Percentiles rank a stretch among this genome's conserved stretches.
phyloP scores from a whole-genome alignment of 495 filamentous ascomycete genomes.

The Mycothermus thermophilus region DNA sequence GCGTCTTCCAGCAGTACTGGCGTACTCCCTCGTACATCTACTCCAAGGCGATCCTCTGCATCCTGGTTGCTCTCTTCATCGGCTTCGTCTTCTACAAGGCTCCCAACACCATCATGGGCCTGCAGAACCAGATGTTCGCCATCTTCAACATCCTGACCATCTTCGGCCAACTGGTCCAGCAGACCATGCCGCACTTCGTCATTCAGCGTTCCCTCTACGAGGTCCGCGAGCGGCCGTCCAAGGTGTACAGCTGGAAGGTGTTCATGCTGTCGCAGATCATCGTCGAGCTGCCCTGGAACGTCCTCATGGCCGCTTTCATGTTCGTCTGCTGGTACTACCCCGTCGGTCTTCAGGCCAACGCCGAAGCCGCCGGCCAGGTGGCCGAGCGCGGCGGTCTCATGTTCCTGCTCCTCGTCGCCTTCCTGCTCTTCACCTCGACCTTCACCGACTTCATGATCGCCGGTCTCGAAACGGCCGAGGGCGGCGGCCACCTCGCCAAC shows the following conservation, averaged over 20 bases:
- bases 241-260: slow-evolving; percentile 68
- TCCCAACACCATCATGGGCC: slow-evolving; percentile 54
- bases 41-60: slow-evolving; percentile 47
- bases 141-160: slow-evolving; percentile 74
- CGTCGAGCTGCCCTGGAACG: slow-evolving; percentile 64
- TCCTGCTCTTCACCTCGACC: slow-evolving; percentile 56
- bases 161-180: slow-evolving; percentile 61
- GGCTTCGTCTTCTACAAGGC: slow-evolving; percentile 78
- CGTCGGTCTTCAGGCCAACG: slow-evolving; percentile 60
- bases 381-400: slow-evolving; percentile 49
- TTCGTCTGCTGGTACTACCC: slow-evolving; percentile 74
- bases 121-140: slow-evolving; percentile 78
- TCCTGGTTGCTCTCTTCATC: slow-evolving; percentile 57
- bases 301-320: slow-evolving; percentile 52
- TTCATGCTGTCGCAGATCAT: slow-evolving; percentile 71
- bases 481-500: slow-evolving; percentile 50
- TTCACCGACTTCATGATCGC: slow-evolving; percentile 58
- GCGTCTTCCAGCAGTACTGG: slow-evolving; percentile 85
- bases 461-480: slow-evolving; percentile 51
- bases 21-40: slow-evolving; percentile 78
- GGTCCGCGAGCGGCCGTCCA: slow-evolving; percentile 70
- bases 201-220: slow-evolving; percentile 70
- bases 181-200: slow-evolving; percentile 77
- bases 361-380: slow-evolving; percentile 40
- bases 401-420: slow-evolving; percentile 50